Evolutionary conservation across 257 asterid species (phyloP).

Genomic region (Mentha longifolia): DNA sequence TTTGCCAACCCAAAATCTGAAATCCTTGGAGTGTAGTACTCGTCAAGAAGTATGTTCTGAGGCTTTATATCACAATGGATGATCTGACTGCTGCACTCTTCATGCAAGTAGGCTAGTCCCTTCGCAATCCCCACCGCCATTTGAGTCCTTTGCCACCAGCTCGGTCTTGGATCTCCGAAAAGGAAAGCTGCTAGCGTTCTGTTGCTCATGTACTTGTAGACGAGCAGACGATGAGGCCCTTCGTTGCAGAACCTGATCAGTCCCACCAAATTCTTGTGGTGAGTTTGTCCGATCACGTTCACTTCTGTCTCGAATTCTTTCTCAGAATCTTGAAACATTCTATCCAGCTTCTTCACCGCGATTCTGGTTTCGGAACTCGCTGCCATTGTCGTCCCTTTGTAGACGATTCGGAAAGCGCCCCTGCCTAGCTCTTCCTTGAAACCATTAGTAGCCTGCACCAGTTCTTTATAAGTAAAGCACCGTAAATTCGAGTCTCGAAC

Average conservation of each 20-base stretch:
- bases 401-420: constrained; percentile 69
- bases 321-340: constrained; percentile 50
- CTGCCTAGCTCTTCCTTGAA: constrained; percentile 58
- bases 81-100: constrained; percentile 57
- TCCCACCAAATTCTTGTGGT: constrained; percentile 66
- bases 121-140: constrained; percentile 53
- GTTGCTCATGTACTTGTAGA: constrained; percentile 51
- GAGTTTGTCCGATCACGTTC: constrained; percentile 55
- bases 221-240: constrained; percentile 50
- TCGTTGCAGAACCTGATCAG: constrained; percentile 59
- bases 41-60: constrained; percentile 61
- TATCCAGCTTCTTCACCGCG: constrained; percentile 61
- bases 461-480: constrained; percentile 47
- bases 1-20: constrained; percentile 70
- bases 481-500: constrained; percentile 30
- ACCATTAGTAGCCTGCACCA: constrained; percentile 45
- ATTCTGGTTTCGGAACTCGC: too few relatives aligned
- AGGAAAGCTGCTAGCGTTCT: constrained; percentile 51
- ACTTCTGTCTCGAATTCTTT: constrained; percentile 70
- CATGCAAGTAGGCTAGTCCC: constrained; percentile 55
- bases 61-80: constrained; percentile 73
- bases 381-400: constrained; percentile 55
- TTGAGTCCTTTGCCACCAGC: constrained; percentile 54
- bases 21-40: constrained; percentile 44
- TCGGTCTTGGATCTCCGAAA: constrained; percentile 41